Evolutionary conservation across 176 grass and related monocot genomes (phyloP), one percentile per base, ranked within the genome.

Genomic region (Phyllostachys edulis): DNA sequence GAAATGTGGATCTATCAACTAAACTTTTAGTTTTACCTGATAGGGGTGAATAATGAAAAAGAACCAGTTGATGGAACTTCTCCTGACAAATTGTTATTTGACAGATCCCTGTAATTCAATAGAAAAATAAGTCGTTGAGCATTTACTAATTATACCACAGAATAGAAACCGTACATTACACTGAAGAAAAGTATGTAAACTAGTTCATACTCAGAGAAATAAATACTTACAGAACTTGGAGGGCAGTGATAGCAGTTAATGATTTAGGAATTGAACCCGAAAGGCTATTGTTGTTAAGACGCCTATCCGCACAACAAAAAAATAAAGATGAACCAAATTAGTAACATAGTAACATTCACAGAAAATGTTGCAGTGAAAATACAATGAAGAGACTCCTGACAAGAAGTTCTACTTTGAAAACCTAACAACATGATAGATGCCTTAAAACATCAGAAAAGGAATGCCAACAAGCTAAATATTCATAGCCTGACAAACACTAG

Each of bases 221-320:
- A 69, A 67, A 69, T 56, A 91, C 94, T 86, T 91, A 97, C 94
- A 97, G 81, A 85, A 97, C 94, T 93, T 97, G 94, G 82, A 97
- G 94, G 0, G 94, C 88, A 84, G 78, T 91, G 61, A 93, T 97
- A 67, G 83, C 88, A 72, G 91, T 97, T 90, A 97, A 84, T 39
- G 89, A 93, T 86, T 90, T 89, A 66, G 91, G 94, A 80, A 97
- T 97, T 41, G 56, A 37, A 80, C 91, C 94, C 6, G 91, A 84
- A 78, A 97, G 94, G 59, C 89, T 97, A 82, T 97, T 97, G 79
- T 97, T 97, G 87, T 97, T 97, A 83, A 97, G 94, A 84, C 94
- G 91, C 57, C 94, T 97, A 82, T 82, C 71, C 69, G 59, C 81
- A 15, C 66, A 62, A 73, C 10, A 87, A 71, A 66, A 52, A 60